Evolutionary conservation across 306 rosid species (phyloP).

Genomic region (Begonia loranthoides): DNA sequence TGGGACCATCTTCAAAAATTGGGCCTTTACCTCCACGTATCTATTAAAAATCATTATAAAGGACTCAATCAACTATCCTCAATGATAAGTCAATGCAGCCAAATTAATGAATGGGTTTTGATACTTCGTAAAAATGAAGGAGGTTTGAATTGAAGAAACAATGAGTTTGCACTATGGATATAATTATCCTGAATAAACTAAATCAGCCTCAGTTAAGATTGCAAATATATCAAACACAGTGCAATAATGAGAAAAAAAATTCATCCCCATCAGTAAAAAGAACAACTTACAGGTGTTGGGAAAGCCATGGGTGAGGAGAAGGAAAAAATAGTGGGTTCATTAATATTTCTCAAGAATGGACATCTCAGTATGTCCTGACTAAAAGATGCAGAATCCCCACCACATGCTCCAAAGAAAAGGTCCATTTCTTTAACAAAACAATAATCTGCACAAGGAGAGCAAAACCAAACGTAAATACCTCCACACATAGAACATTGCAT

Average conservation of each 20-base stretch:
- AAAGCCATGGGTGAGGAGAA: constrained; percentile 73
- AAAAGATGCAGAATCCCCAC: constrained; percentile 39
- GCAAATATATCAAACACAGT: neutral
- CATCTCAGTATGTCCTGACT: constrained; percentile 49
- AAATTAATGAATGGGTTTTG: no score
- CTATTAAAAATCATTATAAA: constrained; percentile 23
- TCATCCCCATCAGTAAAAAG: no score
- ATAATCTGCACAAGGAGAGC: constrained; percentile 22
- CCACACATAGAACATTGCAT: no score
- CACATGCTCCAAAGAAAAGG: constrained; percentile 34
- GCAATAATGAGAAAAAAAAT: neutral
- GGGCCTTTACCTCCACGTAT: constrained; percentile 81
- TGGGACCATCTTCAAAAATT: constrained; percentile 96
- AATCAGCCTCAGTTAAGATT: neutral
- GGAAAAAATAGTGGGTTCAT: constrained; percentile 86
- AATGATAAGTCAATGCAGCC: no score
- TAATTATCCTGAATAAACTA: no score
- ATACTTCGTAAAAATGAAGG: no score
- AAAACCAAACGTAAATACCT: neutral
- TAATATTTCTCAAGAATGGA: constrained; percentile 94
- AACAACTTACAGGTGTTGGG: constrained; percentile 58
- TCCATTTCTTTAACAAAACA: constrained; percentile 35
- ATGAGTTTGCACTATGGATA: no score
- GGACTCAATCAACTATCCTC: neutral
- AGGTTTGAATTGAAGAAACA: no score